Evolutionary conservation across 805 yeast species (phyloP).

Genomic region (Candida sonorensis): DNA sequence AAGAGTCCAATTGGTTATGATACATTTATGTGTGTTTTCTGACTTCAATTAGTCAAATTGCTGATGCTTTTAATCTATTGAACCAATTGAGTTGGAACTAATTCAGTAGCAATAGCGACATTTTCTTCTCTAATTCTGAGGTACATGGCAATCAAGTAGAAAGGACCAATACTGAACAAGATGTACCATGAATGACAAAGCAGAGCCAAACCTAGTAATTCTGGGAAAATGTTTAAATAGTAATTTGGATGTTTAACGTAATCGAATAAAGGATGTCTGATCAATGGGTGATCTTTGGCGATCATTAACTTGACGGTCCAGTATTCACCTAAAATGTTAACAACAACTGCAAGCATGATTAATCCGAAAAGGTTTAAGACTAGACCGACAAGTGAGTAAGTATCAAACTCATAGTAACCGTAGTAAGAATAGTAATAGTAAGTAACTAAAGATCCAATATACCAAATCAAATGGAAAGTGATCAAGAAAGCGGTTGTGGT

Average conservation of each 20-base stretch:
- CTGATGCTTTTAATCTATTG: no score
- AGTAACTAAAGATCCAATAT: slow-evolving; percentile 1
- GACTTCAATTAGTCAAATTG: neutral
- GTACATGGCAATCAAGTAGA: slow-evolving; percentile 4
- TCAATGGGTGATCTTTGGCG: slow-evolving; percentile 11
- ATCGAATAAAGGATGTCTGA: slow-evolving; percentile 9
- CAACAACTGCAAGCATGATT: slow-evolving; percentile 5
- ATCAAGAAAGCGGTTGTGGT: slow-evolving; percentile 2
- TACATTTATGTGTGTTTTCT: neutral
- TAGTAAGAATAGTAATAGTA: neutral
- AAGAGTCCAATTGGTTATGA: no score
- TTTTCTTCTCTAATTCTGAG: slow-evolving; percentile 10
- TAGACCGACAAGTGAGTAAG: slow-evolving; percentile 1
- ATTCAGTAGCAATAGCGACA: slow-evolving; percentile 5
- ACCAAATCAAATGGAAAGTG: slow-evolving; percentile 6
- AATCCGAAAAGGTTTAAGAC: slow-evolving; percentile 7
- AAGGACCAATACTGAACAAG: slow-evolving; percentile 5
- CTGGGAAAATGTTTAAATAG: slow-evolving; percentile 9
- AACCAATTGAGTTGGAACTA: slow-evolving; percentile 1
- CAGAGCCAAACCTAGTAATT: slow-evolving; percentile 7
- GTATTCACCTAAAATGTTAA: slow-evolving; percentile 6
- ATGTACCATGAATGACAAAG: slow-evolving; percentile 8
- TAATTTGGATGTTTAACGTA: slow-evolving; percentile 11
- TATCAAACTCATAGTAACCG: slow-evolving; percentile 4
- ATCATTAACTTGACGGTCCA: slow-evolving; percentile 13